These are phyloP conservation scores for Prunus davidiana DNA, from an alignment of 306 rosid genomes.

Conservation along the genomic window DNA sequence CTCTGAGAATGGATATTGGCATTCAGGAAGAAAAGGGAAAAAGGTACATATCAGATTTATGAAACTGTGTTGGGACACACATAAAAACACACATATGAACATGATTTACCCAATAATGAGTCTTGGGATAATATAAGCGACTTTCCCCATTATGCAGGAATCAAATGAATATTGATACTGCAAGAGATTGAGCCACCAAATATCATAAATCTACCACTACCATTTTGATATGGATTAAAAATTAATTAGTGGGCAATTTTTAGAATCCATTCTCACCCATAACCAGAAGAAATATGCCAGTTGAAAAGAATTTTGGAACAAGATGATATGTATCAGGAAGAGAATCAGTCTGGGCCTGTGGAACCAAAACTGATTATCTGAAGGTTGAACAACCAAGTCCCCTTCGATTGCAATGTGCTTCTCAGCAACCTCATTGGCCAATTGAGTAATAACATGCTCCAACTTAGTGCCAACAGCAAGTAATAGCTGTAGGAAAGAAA, in stretches of 20 bases:
- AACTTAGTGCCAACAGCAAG: conserved; percentile 32
- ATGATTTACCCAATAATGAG: conserved; percentile 30
- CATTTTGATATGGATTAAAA: background rate
- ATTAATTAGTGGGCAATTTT: too few species aligned
- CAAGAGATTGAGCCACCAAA: background rate
- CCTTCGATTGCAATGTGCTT: conserved; percentile 28
- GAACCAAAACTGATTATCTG: conserved; percentile 36
- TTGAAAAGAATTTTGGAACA: conserved; percentile 35
- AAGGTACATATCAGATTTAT: background rate
- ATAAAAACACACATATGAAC: too few species aligned
- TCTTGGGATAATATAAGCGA: conserved; percentile 24
- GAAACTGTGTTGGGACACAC: background rate
- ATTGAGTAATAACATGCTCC: conserved; percentile 27
- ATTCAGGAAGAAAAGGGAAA: background rate
- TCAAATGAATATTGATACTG: conserved; percentile 35
- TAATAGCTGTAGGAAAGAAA: conserved; percentile 19
- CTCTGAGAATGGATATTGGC: conserved; percentile 7
- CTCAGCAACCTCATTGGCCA: conserved; percentile 32
- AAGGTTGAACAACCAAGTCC: conserved; percentile 29
- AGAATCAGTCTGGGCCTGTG: conserved; percentile 25
- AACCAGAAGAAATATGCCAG: conserved; percentile 33
- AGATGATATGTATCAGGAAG: conserved; percentile 22
- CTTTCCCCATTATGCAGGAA: conserved; percentile 35
- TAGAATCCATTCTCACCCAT: conserved; percentile 2
- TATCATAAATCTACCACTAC: background rate